Conservation (phyloP, 2,329 filamentous ascomycete genomes). For the Xylaria sp. region DNA sequence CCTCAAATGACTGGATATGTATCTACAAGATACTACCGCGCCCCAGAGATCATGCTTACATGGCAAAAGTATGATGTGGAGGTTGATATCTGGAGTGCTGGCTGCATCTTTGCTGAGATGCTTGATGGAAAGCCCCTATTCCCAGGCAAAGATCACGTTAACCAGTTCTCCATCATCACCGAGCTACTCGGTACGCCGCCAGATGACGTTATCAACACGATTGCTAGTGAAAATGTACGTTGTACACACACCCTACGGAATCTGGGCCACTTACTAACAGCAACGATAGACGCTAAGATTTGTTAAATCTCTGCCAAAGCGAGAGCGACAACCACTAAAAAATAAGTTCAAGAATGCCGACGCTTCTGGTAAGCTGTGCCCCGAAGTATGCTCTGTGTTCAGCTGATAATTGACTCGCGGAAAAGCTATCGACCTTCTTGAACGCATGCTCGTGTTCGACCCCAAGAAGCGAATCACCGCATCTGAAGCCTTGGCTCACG, state of each 20-base stretch:
- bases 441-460: conserved; percentile 98
- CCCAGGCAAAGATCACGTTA: conserved; percentile 98
- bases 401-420: conserved; percentile 16
- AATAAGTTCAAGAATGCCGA: conserved; percentile 98
- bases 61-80: conserved; percentile 99
- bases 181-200: conserved; percentile 95
- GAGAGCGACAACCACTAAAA: conserved; percentile 85
- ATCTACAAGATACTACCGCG: conserved; percentile 97
- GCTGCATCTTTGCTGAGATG: conserved; percentile 99
- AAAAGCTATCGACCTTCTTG: conserved; percentile 85
- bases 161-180: conserved; percentile 99
- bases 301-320: conserved; percentile 95
- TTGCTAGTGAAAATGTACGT: conserved; percentile 95
- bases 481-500: conserved; percentile 84
- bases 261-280: conserved; percentile 35
- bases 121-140: conserved; percentile 97
- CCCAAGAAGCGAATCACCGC: conserved; percentile 96
- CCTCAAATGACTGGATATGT: conserved; percentile 99
- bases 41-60: conserved; percentile 99
- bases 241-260: neutral
- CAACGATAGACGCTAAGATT: conserved; percentile 83
- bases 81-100: conserved; percentile 99
- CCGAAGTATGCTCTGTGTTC: neutral
- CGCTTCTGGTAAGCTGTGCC: conserved; percentile 69
- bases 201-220: conserved; percentile 98